Conservation (phyloP, 805 yeast species). For the Kurtzmaniella fragi region DNA sequence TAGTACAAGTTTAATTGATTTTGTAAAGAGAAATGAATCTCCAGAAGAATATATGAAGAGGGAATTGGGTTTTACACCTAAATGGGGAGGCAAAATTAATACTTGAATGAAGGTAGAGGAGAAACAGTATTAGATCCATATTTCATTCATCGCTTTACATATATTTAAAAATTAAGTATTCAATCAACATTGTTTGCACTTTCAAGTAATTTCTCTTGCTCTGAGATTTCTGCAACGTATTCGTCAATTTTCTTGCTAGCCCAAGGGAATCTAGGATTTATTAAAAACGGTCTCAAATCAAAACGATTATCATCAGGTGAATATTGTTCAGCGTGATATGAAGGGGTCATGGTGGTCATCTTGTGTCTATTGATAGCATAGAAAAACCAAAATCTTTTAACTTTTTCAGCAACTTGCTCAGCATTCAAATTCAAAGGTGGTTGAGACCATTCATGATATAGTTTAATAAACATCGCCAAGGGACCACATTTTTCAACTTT, state of each 20-base stretch:
- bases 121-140: no score
- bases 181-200: constrained; percentile 41
- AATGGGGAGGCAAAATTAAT: constrained; percentile 34
- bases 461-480: constrained; percentile 84
- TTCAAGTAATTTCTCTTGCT: constrained; percentile 26
- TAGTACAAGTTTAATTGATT: constrained; percentile 50
- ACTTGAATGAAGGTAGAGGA: constrained; percentile 8
- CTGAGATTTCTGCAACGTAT: constrained; percentile 55
- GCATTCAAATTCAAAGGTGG: constrained; percentile 61
- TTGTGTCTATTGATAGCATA: constrained; percentile 96
- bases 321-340: constrained; percentile 96
- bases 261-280: constrained; percentile 84
- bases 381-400: constrained; percentile 85
- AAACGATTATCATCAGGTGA: constrained; percentile 97
- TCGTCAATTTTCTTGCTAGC: constrained; percentile 85
- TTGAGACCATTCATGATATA: constrained; percentile 91
- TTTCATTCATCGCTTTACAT: background rate
- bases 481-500: constrained; percentile 96
- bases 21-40: constrained; percentile 41
- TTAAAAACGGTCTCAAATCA: constrained; percentile 93
- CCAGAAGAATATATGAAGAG: constrained; percentile 26
- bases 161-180: background rate
- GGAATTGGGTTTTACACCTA: constrained; percentile 27
- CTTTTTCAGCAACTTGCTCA: constrained; percentile 83
- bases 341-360: constrained; percentile 95